Conservation (phyloP, 129 eudicot genomes). For the Tanacetum coccineum region DNA sequence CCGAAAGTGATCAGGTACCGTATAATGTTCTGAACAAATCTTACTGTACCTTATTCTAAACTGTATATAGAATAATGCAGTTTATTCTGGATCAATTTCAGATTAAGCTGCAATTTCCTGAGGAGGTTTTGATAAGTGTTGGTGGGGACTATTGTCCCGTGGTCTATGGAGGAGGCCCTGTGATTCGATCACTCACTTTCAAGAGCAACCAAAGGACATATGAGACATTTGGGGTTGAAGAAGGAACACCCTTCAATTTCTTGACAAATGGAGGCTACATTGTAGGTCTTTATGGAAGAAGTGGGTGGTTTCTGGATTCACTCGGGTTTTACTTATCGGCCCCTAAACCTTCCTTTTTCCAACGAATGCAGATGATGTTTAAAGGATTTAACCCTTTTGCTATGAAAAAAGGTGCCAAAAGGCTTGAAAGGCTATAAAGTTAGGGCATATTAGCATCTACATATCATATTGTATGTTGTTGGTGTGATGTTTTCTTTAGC, state of each 20-base stretch:
- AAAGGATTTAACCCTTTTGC: not conserved
- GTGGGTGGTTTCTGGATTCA: constrained; percentile 79
- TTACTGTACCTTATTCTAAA: not conserved
- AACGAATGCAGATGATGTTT: not conserved
- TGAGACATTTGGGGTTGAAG: constrained; percentile 76
- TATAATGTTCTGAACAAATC: not conserved
- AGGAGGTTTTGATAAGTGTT: constrained; percentile 50
- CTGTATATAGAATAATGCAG: too few relatives aligned
- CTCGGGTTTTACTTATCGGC: constrained; percentile 43
- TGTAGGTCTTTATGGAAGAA: constrained; percentile 69
- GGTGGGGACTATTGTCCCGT: constrained; percentile 31
- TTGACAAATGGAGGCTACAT: constrained; percentile 43
- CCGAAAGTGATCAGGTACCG: constrained; percentile 38
- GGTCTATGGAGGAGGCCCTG: constrained; percentile 46
- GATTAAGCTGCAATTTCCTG: constrained; percentile 74
- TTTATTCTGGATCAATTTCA: not conserved
- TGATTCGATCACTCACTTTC: constrained; percentile 56
- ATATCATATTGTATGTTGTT: not conserved
- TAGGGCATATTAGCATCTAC: not conserved
- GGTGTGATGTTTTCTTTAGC: constrained; percentile 3
- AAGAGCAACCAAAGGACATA: constrained; percentile 56
- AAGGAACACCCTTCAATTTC: constrained; percentile 58
- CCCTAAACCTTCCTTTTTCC: constrained; percentile 20
- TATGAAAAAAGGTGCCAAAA: not conserved
- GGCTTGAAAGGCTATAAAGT: not conserved